Conservation (phyloP, 1,284 basidiomycete species). For the Papiliotrema laurentii region DNA sequence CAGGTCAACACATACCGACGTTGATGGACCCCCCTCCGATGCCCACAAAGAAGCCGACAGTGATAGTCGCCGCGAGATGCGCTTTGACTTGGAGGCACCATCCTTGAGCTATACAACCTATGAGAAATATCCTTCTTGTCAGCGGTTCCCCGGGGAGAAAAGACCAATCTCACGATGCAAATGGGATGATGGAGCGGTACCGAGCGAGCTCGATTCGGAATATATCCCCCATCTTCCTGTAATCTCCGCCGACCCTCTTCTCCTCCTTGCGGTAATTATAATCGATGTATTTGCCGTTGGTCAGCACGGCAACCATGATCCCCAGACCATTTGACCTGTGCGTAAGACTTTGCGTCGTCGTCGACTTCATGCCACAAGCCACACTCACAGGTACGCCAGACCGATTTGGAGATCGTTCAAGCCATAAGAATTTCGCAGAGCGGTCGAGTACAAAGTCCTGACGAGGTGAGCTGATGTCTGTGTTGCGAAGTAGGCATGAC, state of each 20-base stretch:
- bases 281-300: slow-evolving; percentile 43
- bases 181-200: slow-evolving; percentile 30
- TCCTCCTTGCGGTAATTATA: slow-evolving; percentile 38
- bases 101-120: slow-evolving; percentile 26
- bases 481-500: slow-evolving; percentile 7
- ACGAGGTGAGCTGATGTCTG: too few species aligned
- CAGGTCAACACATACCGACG: slow-evolving; percentile 12
- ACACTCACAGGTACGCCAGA: slow-evolving; percentile 44
- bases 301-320: slow-evolving; percentile 25
- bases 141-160: background rate
- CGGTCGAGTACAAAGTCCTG: slow-evolving; percentile 43
- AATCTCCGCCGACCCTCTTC: slow-evolving; percentile 38
- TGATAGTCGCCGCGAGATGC: slow-evolving; percentile 31
- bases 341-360: background rate
- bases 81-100: slow-evolving; percentile 38
- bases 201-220: slow-evolving; percentile 39
- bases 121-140: slow-evolving; percentile 17
- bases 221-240: slow-evolving; percentile 25
- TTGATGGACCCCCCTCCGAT: slow-evolving; percentile 31
- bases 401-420: slow-evolving; percentile 45
- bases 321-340: slow-evolving; percentile 40
- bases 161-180: slow-evolving; percentile 18
- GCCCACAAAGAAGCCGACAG: slow-evolving; percentile 40
- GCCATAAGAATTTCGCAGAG: slow-evolving; percentile 36
- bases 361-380: background rate